Evolutionary conservation across 805 yeast genomes (phyloP), one percentile per base, ranked within the genome.

Genomic region (Candida ficus): DNA sequence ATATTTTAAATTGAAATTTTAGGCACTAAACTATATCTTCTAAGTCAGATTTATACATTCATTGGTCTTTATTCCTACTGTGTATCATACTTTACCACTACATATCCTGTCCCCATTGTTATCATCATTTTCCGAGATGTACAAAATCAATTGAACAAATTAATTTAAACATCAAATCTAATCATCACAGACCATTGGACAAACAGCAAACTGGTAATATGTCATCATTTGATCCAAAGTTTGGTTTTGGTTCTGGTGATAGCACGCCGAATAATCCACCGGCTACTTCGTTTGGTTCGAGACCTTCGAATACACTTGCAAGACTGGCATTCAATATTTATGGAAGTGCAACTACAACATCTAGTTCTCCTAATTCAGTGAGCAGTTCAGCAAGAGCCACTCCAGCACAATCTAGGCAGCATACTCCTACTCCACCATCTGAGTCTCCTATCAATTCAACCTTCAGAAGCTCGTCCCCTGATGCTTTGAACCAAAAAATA

Each of bases 291-390:
- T 16, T 30, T 19, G 48, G 53, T 12, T 46, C 56, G 6, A 26
- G 57, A 37, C 58, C 56, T 4, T 46, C 55, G 4, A 54, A 51
- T 37, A 47, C 57, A 0, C 58, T 75, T 43, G 76, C 82, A 5
- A 64, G 78, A 34, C 70, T 78, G 57, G 82, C 83, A 0, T 77
- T 74, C 62, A 73, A 76, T 49, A 74, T 77, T 28, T 78, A 78
- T 56, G 82, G 21, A 44, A 27, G 33, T 28, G 26, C 23, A 27
- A 41, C 29, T 7, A 22, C 36, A 8, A 25, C 46, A 47, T 5
- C 49, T 43, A 44, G 53, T 41, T 37, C 42, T 9, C 18, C 29
- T 4, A 35, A 20, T 11, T 27, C 36, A 12, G 30, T 29, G 16
- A 22, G 19, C n/a, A 9, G 46, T 20, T 49, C 54, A 28, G 14